Evolutionary conservation across 305 asterid species (phyloP), one percentile per base, ranked within the genome.

Genomic region (Lippia alba): DNA sequence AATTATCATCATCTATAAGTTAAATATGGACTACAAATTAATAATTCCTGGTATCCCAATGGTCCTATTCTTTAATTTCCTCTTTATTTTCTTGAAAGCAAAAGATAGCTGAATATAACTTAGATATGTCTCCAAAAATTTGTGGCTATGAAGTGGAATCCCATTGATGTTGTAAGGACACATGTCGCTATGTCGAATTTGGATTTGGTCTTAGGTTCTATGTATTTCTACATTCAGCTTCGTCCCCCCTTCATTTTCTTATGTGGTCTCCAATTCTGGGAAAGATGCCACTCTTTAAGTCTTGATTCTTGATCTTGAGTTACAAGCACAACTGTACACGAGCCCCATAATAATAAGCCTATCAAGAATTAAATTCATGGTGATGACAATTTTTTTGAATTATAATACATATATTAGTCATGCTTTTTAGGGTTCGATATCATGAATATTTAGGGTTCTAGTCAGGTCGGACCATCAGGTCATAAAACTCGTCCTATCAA

Each of bases 161-260:
- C 49, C 49, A 11, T 1, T 50, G 14, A n/a, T 19, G 44, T 45
- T 17, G 6, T 50, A 74, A 67, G 24, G 30, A 41, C 19, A 57
- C 6, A 68, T 45, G 70, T 61, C 48, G 56, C 40, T 53, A 6
- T 69, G 44, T 70, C 55, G 55, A 70, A 56, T 66, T 12, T 76
- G 77, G 69, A 64, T 66, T 65, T 49, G 61, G 74, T 57, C 65
- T 56, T 40, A 56, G 74, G 75, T 80, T 70, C 74, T 49, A 18
- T 68, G 78, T 66, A 80, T 62, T 76, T 45, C 60, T 20, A 63
- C 58, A 46, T 30, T 62, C 58, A 15, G 51, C 48, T 66, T 56
- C 30, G 8, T 60, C 41, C 41, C 45, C 77, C 66, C 50, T 49
- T 55, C 49, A n/a, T 57, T 76, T 71, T 73, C 63, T 56, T n/a